Conservation (phyloP, 2,329 filamentous ascomycete genomes). For the Juglanconis sp. region DNA sequence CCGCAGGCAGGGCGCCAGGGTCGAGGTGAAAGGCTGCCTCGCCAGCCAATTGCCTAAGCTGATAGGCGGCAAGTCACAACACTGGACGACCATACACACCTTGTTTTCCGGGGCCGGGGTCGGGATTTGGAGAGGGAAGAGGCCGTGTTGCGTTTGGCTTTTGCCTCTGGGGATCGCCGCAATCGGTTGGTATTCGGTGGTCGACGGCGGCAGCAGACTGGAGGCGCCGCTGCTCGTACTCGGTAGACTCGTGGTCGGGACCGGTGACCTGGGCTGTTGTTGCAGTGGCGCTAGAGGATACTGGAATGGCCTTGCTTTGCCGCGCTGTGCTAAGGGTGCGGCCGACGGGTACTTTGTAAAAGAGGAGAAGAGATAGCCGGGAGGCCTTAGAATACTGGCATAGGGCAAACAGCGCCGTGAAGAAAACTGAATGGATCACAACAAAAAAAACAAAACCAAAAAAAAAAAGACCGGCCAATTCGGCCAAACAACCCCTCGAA, state of each 20-base stretch:
- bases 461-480: neutral
- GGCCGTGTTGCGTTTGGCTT: neutral
- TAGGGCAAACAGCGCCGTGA: neutral
- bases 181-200: neutral
- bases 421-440: neutral
- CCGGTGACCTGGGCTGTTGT: too few species aligned
- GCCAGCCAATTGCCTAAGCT: neutral
- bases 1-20: neutral
- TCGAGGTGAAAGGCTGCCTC: neutral
- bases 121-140: neutral
- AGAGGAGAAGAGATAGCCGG: neutral
- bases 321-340: neutral
- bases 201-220: neutral
- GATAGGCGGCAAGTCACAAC: neutral
- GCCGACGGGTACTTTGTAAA: neutral
- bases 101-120: neutral
- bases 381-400: neutral
- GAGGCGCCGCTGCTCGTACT: neutral
- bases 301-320: neutral
- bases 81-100: neutral
- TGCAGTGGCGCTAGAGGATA: neutral
- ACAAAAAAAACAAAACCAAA: too few species aligned
- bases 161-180: neutral
- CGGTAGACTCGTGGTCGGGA: neutral
- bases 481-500: neutral